phyloP scores from a whole-genome alignment of 495 filamentous ascomycete genomes.

The Haplographium delicatum region DNA sequence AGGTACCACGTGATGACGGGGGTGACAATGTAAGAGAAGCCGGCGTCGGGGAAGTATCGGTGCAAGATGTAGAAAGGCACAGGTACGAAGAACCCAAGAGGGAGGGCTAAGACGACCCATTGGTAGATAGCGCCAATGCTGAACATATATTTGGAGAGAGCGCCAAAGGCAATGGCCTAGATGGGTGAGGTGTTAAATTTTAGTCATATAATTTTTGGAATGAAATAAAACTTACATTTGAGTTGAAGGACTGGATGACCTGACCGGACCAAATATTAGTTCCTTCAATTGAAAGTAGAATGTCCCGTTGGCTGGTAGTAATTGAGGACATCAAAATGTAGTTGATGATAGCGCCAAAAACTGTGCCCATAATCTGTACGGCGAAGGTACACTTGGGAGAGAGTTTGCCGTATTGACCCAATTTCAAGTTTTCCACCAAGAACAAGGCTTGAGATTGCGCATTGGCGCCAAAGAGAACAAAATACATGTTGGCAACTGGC shows the following conservation, averaged over 20 bases:
- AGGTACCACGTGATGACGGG: constrained; percentile 32
- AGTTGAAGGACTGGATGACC: constrained; percentile 28
- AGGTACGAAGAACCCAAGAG: constrained; percentile 33
- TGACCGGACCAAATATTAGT: constrained; percentile 44
- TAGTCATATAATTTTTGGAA: not conserved
- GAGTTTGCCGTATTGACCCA: constrained; percentile 33
- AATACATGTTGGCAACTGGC: constrained; percentile 35
- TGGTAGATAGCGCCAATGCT: constrained; percentile 26
- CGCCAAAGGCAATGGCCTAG: constrained; percentile 35
- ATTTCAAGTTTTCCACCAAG: constrained; percentile 31
- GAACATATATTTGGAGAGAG: constrained; percentile 39
- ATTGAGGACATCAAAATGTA: constrained; percentile 43
- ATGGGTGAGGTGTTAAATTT: not conserved
- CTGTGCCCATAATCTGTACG: constrained; percentile 39
- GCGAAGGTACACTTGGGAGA: constrained; percentile 37
- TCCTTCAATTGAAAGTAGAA: constrained; percentile 36
- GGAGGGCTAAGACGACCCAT: constrained; percentile 28
- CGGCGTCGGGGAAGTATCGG: not conserved
- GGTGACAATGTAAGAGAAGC: constrained; percentile 29
- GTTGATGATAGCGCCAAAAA: constrained; percentile 42
- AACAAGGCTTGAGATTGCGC: constrained; percentile 34
- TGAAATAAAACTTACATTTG: constrained; percentile 17
- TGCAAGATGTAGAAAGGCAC: constrained; percentile 30
- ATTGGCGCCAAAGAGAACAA: constrained; percentile 25
- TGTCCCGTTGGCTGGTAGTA: constrained; percentile 29